Conservation (phyloP, 345 rosid species). For the Eucalyptus cladocalyx region DNA sequence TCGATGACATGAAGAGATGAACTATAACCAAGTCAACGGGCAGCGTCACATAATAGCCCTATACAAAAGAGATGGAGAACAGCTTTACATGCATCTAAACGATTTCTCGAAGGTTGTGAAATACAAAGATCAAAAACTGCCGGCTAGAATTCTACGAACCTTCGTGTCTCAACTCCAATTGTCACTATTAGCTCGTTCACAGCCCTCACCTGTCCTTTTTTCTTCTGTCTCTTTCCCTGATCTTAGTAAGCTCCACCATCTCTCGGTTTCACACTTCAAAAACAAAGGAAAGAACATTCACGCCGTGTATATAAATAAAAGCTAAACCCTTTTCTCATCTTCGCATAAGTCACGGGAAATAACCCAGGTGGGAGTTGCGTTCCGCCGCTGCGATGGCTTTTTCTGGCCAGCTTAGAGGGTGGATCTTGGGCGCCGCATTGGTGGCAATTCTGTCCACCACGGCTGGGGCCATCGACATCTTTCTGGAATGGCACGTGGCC, state of each 20-base stretch:
- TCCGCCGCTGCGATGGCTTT: slow-evolving; percentile 6
- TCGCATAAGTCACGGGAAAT: neutral
- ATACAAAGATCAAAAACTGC: neutral
- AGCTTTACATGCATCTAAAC: neutral
- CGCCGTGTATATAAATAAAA: neutral
- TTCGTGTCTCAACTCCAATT: neutral
- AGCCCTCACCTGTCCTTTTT: neutral
- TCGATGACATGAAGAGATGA: neutral
- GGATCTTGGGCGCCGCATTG: neutral
- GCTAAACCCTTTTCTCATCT: neutral
- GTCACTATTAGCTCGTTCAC: neutral
- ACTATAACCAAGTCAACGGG: neutral
- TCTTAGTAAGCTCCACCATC: neutral
- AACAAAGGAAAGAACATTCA: neutral
- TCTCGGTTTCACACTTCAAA: neutral
- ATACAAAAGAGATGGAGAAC: neutral
- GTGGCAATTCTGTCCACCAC: neutral
- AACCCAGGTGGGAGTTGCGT: neutral
- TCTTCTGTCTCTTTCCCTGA: neutral
- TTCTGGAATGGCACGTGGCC: slow-evolving; percentile 34
- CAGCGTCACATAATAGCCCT: neutral
- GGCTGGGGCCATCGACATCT: slow-evolving; percentile 13
- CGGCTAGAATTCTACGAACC: neutral
- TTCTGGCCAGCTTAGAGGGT: neutral
- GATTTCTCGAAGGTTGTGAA: neutral